A percentile compares a stretch with the other conserved stretches of the same genome.
These are phyloP conservation scores for Volutella citrinella DNA, from an alignment of 2,329 filamentous ascomycete species.

Conservation along the genomic window DNA sequence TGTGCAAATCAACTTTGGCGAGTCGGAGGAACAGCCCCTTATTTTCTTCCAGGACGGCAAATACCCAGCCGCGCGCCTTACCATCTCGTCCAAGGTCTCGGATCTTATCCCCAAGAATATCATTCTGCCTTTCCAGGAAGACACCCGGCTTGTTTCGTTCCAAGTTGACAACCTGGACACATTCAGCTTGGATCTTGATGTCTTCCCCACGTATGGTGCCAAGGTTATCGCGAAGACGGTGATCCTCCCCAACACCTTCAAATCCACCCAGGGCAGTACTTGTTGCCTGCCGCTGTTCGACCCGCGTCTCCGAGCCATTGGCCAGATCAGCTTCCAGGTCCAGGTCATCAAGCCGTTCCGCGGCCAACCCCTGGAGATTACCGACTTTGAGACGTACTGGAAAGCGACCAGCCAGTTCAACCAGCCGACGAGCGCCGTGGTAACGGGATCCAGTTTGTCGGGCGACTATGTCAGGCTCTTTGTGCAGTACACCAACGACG, in stretches of 20 bases:
- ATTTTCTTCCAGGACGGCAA: conserved; percentile 97
- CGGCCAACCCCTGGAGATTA: conserved; percentile 90
- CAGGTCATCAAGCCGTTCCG: conserved; percentile 96
- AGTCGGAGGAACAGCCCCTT: conserved; percentile 71
- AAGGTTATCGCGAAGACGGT: conserved; percentile 97
- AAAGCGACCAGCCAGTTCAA: conserved; percentile 95
- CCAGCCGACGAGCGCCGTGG: conserved; percentile 73
- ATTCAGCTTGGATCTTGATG: conserved; percentile 94
- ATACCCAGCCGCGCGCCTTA: conserved; percentile 90
- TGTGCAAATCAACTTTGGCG: conserved; percentile 86
- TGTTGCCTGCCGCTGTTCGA: conserved; percentile 92
- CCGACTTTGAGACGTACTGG: conserved; percentile 98
- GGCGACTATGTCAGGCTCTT: conserved; percentile 93
- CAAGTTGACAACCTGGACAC: conserved; percentile 91
- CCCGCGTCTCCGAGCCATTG: conserved; percentile 84
- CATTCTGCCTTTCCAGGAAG: conserved; percentile 92
- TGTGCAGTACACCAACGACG: conserved; percentile 87
- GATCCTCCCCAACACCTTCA: conserved; percentile 84
- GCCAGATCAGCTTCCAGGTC: conserved; percentile 89
- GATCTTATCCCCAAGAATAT: conserved; percentile 96
- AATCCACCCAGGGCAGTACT: conserved; percentile 68
- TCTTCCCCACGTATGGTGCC: conserved; percentile 95
- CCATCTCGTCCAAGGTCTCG: conserved; percentile 93
- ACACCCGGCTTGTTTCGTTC: conserved; percentile 89
- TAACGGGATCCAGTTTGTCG: conserved; percentile 91